Evolutionary conservation across 148 eudicot species (phyloP).

Genomic region (Salicornia ramosissima): DNA sequence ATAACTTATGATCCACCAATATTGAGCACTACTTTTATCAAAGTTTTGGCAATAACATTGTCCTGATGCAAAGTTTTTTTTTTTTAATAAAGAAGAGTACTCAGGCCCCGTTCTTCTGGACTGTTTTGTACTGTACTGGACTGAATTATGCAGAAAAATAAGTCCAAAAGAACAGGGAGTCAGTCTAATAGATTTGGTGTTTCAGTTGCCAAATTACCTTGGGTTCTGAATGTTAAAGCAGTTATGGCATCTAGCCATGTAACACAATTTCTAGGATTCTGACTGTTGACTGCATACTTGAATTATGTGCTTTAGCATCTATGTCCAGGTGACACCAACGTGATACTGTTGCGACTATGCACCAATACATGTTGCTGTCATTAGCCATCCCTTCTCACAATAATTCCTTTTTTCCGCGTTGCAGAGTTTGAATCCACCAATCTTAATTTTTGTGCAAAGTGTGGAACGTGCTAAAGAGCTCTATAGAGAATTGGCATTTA

Average conservation of each 20-base stretch:
- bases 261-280: not conserved
- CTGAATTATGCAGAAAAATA: too few species aligned
- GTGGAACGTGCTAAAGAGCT: conserved; percentile 84
- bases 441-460: conserved; percentile 86
- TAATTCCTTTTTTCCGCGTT: not conserved
- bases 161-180: too few species aligned
- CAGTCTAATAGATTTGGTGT: not conserved
- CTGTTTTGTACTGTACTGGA: too few species aligned
- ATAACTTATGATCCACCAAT: too few species aligned
- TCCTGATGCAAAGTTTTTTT: not conserved
- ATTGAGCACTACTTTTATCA: too few species aligned
- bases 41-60: not conserved
- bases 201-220: not conserved
- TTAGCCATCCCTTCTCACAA: conserved; percentile 3
- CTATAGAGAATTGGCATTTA: conserved; percentile 58
- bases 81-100: too few species aligned
- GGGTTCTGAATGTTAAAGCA: not conserved
- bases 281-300: not conserved
- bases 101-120: too few species aligned
- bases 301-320: not conserved
- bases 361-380: not conserved
- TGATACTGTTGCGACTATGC: not conserved
- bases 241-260: not conserved
- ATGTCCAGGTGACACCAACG: not conserved
- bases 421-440: conserved; percentile 91